Evolutionary conservation across 495 filamentous ascomycete genomes (phyloP), one percentile per base, ranked within the genome.

Genomic region (Zalerion maritima): DNA sequence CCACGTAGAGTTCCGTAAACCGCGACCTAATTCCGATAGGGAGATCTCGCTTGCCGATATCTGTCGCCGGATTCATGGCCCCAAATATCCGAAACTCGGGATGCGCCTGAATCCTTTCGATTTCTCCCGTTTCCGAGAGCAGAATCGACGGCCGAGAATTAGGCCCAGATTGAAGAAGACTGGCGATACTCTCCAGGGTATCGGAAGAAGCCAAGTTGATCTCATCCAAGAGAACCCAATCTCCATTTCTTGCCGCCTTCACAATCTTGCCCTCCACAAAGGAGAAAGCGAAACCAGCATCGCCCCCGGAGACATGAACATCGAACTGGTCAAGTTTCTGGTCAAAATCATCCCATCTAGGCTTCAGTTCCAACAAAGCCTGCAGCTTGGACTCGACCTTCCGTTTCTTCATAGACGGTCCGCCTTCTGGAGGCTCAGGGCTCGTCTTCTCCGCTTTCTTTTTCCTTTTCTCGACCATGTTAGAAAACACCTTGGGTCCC

Each of bases 1-100:
- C 67, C 7, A 99, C 81, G 46, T 87, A 99, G 10, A 94, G 58
- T 45, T 99, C 91, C 0, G 87, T 94, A 46, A 99, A 99, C 12
- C 84, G 67, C 24, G 81, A 85, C 15, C 82, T 63, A 18, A 91
- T 60, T 3, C 89, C 82, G 29, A 76, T 69, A 0, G 85, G 86
- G 3, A 99, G 62, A 49, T 96, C 89, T 32, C 82, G 72, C 57
- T 96, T 99, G 18, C 91, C 91, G 33, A 93, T 71, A 62, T 99
- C 91, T 8, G 87, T 96, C 7, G 91, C 87, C 24, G 91, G 91
- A 45, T 99, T 99, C 91, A 99, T 99, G 24, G 89, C 89, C 14
- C 81, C 91, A 52, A 99, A 96, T 14, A 99, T 78, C 18, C 91
- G 75, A 49, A 99, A 99, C 41, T 94, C 71, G 2, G 81, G 78